A percentile compares a stretch with the other conserved stretches of the same genome.
These are phyloP conservation scores for Neopestalotiopsis clavispora DNA, from an alignment of 2,329 filamentous ascomycete genomes.

Conservation along the genomic window DNA sequence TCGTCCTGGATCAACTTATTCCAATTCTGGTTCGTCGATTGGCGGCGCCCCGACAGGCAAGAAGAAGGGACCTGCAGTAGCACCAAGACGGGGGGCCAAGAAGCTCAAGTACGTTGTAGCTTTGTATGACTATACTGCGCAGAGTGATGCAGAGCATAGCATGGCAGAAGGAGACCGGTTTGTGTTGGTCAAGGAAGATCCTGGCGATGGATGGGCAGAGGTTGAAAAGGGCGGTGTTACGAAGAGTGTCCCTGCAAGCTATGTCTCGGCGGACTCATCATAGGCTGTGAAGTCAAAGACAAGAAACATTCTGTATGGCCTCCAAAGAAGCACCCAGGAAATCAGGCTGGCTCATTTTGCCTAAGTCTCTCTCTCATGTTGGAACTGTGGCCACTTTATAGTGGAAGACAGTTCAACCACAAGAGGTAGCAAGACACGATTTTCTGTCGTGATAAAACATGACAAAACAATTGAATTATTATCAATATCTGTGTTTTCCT, in stretches of 20 bases:
- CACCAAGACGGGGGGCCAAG: constrained; percentile 88
- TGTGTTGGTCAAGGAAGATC: constrained; percentile 85
- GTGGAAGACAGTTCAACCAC: background rate
- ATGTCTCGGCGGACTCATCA: constrained; percentile 67
- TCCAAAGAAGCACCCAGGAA: background rate
- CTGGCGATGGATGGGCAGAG: constrained; percentile 95
- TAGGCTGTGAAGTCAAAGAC: constrained; percentile 14
- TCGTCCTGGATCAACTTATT: constrained; percentile 77
- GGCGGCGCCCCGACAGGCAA: constrained; percentile 54
- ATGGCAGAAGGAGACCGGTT: constrained; percentile 93
- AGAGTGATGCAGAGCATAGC: constrained; percentile 84
- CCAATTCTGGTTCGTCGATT: constrained; percentile 75
- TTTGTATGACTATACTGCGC: constrained; percentile 87
- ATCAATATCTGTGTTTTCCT: too few species aligned
- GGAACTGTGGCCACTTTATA: background rate
- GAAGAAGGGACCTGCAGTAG: constrained; percentile 91
- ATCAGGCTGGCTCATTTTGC: background rate
- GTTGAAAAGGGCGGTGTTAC: constrained; percentile 89
- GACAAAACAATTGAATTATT: background rate
- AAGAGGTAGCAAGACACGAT: background rate
- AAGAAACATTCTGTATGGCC: background rate
- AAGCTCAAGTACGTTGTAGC: constrained; percentile 94
- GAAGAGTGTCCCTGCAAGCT: constrained; percentile 92
- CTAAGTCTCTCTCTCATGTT: background rate
- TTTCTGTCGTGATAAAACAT: background rate